phyloP scores from a whole-genome alignment of 2,329 filamentous ascomycete genomes.

The Ascocoryne sarcoides region DNA sequence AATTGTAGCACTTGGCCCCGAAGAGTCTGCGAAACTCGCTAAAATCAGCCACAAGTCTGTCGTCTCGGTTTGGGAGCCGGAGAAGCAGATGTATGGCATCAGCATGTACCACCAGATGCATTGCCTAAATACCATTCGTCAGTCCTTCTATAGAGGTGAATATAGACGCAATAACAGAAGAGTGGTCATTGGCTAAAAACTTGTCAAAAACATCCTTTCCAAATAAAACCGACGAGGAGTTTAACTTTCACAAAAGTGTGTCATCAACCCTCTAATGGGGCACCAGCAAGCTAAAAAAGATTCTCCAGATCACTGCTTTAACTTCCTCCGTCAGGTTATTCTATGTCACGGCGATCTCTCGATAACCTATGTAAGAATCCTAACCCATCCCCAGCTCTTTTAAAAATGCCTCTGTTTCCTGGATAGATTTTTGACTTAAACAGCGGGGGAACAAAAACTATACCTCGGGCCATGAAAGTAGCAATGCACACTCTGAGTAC shows the following conservation, averaged over 20 bases:
- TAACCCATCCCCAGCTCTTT: too few species aligned
- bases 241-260: neutral
- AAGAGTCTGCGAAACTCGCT: neutral
- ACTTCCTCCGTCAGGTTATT: constrained; percentile 1
- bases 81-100: neutral
- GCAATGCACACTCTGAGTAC: neutral
- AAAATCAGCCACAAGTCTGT: neutral
- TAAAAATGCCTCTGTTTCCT: too few species aligned
- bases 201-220: neutral
- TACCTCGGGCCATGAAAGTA: neutral
- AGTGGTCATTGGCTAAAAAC: too few species aligned
- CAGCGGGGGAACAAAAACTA: neutral
- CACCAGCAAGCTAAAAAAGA: too few species aligned
- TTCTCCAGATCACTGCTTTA: neutral
- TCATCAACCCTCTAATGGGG: neutral
- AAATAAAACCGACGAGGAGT: neutral
- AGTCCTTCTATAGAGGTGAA: neutral
- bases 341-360: constrained; percentile 1
- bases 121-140: constrained; percentile 1
- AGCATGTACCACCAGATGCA: constrained; percentile 1
- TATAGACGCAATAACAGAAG: too few species aligned
- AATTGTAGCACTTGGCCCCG: neutral
- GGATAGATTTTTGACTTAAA: too few species aligned
- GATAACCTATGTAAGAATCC: neutral
- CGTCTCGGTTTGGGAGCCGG: neutral